Percentiles rank a stretch among this genome's conserved stretches.
Conservation (phyloP, 169 alveolate species). For the Haemoproteus tartakovskyi region DNA sequence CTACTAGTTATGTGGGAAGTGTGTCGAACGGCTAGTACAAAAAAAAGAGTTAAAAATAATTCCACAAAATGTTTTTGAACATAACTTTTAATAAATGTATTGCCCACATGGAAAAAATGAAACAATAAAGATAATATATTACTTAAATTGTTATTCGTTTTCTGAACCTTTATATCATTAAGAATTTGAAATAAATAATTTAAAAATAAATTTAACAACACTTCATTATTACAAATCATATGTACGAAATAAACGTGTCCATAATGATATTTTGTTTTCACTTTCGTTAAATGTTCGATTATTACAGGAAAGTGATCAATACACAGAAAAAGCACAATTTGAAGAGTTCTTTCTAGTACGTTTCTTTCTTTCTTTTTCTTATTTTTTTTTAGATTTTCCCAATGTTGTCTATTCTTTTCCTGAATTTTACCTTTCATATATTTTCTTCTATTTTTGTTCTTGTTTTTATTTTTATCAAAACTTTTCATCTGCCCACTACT, state of each 20-base stretch:
- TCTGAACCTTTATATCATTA: constrained; percentile 7
- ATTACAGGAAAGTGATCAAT: constrained; percentile 18
- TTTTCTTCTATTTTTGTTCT: not conserved
- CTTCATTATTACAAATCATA: constrained; percentile 56
- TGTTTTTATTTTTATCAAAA: no score
- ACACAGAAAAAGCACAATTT: constrained; percentile 33
- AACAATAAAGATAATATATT: constrained; percentile 42
- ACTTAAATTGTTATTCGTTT: constrained; percentile 26
- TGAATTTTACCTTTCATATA: no score
- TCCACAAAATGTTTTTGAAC: constrained; percentile 13
- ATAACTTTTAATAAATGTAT: constrained; percentile 20
- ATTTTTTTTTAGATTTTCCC: no score
- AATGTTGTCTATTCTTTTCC: no score
- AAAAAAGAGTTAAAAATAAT: constrained; percentile 31
- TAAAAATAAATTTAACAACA: constrained; percentile 23
- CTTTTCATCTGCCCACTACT: no score
- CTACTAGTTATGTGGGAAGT: constrained; percentile 9
- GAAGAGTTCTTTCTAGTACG: constrained; percentile 26
- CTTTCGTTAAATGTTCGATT: constrained; percentile 18
- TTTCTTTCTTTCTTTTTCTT: not conserved
- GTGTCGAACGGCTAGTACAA: constrained; percentile 46
- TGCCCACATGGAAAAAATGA: constrained; percentile 43
- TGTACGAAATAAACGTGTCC: constrained; percentile 48
- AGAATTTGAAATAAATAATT: constrained; percentile 42
- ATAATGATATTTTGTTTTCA: constrained; percentile 44